These are phyloP conservation scores for Melanomma pulvis-pyrius DNA, from an alignment of 495 filamentous ascomycete genomes.

Conservation along the genomic window DNA sequence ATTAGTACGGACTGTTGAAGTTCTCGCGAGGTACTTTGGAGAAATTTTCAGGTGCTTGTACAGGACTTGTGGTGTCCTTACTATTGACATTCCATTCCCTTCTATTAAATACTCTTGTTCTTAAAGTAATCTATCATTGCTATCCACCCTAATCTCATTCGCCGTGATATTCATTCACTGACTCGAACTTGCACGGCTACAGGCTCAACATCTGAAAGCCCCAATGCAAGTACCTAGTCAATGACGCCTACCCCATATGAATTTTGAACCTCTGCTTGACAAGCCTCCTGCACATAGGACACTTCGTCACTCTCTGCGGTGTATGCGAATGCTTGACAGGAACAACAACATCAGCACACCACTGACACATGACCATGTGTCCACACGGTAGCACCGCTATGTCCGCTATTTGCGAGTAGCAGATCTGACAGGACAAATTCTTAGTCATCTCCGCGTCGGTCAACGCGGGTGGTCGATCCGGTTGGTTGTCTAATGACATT, in stretches of 20 bases:
- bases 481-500: conserved; percentile 43
- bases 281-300: conserved; percentile 46
- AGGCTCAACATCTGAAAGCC: too few species aligned
- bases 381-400: conserved; percentile 59
- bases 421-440: conserved; percentile 59
- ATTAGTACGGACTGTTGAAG: too few species aligned
- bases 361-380: conserved; percentile 58
- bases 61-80: too few species aligned
- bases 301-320: conserved; percentile 36
- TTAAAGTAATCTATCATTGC: too few species aligned
- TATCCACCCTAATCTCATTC: too few species aligned
- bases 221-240: too few species aligned
- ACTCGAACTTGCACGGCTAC: too few species aligned
- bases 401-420: conserved; percentile 58
- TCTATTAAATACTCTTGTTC: too few species aligned
- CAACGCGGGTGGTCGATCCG: conserved; percentile 52
- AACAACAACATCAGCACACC: conserved; percentile 45
- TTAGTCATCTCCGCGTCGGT: conserved; percentile 53
- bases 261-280: conserved; percentile 36
- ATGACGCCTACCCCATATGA: conserved; percentile 15
- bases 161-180: too few species aligned
- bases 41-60: too few species aligned
- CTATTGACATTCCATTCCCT: too few species aligned
- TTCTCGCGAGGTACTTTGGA: too few species aligned
- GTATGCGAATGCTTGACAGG: conserved; percentile 37